These are phyloP conservation scores for Dioscorea dumetorum DNA, from an alignment of 106 monocot species.

Conservation along the genomic window DNA sequence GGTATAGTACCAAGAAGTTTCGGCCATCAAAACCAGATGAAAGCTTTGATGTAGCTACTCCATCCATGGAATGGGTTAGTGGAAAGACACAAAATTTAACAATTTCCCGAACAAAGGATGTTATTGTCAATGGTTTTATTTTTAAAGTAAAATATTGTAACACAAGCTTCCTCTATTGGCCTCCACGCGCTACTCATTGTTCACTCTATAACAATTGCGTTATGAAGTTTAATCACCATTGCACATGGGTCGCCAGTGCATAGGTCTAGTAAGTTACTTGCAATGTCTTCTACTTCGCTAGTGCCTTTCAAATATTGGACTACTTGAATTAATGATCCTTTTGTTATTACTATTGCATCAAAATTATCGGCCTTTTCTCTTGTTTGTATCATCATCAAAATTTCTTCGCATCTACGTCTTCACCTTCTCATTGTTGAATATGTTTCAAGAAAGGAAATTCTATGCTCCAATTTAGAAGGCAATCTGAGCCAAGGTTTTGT, in stretches of 20 bases:
- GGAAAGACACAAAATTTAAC: conserved; percentile 42
- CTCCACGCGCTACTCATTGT: conserved; percentile 85
- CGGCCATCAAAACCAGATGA: conserved; percentile 50
- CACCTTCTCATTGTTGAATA: conserved; percentile 76
- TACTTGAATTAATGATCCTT: background rate
- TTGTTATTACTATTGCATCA: conserved; percentile 41
- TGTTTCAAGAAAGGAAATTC: conserved; percentile 38
- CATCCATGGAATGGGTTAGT: conserved; percentile 79
- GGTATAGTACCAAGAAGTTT: conserved; percentile 87
- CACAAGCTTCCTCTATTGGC: conserved; percentile 82
- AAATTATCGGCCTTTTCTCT: conserved; percentile 84
- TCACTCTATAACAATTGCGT: conserved; percentile 96
- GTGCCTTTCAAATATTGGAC: background rate
- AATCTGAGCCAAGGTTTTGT: conserved; percentile 55
- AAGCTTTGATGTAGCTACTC: conserved; percentile 25
- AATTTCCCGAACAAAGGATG: conserved; percentile 68
- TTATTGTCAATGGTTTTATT: conserved; percentile 54
- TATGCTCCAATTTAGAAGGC: conserved; percentile 36
- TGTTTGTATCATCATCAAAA: conserved; percentile 81
- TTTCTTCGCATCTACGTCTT: conserved; percentile 76
- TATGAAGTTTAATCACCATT: conserved; percentile 94
- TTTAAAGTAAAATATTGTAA: conserved; percentile 94
- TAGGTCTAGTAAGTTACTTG: conserved; percentile 82
- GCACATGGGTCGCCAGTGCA: conserved; percentile 99
- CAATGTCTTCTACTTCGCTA: background rate